Evolutionary conservation across 2,329 filamentous ascomycete genomes (phyloP).

Genomic region (Trichophyton equinum): DNA sequence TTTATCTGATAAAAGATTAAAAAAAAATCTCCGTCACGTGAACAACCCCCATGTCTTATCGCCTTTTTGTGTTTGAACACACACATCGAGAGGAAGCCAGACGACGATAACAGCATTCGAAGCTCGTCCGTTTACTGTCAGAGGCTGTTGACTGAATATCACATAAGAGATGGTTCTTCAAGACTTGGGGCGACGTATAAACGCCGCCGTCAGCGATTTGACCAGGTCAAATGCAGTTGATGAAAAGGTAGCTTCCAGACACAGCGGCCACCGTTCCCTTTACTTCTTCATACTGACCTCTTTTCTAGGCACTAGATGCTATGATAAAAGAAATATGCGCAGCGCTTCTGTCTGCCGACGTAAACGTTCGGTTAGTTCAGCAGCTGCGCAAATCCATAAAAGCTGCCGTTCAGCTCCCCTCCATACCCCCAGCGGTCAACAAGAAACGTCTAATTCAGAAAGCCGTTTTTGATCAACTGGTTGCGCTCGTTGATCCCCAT

Average conservation of each 20-base stretch:
- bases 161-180: conserved; percentile 74
- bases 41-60: neutral
- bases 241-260: conserved; percentile 57
- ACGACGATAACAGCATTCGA: neutral
- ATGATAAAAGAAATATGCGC: conserved; percentile 99
- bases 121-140: neutral
- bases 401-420: conserved; percentile 82
- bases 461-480: conserved; percentile 91
- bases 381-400: conserved; percentile 89
- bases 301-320: conserved; percentile 68
- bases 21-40: neutral
- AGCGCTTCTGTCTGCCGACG: conserved; percentile 89
- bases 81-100: neutral
- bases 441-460: conserved; percentile 99
- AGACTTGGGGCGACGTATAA: conserved; percentile 97
- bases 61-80: neutral
- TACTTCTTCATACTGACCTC: conserved; percentile 10
- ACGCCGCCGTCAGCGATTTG: conserved; percentile 85
- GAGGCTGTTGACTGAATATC: neutral
- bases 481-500: conserved; percentile 89
- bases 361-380: conserved; percentile 88
- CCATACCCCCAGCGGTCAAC: conserved; percentile 80
- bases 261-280: neutral
- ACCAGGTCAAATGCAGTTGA: conserved; percentile 87
- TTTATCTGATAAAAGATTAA: neutral